Percentiles rank a stretch among this genome's conserved stretches.
phyloP scores from a whole-genome alignment of 176 grass and related monocot genomes.

The Triticum monococcum region DNA sequence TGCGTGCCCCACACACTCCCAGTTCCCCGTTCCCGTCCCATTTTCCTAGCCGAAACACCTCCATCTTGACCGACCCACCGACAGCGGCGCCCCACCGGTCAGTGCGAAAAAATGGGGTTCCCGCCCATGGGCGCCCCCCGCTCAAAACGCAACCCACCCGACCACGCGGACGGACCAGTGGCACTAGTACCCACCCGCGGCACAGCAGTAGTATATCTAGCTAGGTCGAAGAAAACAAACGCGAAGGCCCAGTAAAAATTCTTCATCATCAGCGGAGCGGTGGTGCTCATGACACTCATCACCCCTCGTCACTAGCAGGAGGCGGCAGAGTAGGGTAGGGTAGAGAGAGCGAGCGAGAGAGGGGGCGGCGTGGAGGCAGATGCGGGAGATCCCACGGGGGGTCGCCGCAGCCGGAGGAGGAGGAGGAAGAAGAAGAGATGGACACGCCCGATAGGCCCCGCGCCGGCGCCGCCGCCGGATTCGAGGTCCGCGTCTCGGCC shows the following conservation, averaged over 20 bases:
- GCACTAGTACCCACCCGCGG: background rate
- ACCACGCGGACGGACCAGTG: slow-evolving; percentile 11
- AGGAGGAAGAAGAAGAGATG: slow-evolving; percentile 25
- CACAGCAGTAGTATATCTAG: background rate
- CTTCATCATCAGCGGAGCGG: background rate
- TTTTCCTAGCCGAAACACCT: background rate
- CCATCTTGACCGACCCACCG: background rate
- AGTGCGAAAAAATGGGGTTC: slow-evolving; percentile 38
- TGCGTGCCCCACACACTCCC: background rate
- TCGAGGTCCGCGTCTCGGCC: slow-evolving; percentile 33
- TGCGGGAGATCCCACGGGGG: slow-evolving; percentile 30
- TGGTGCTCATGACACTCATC: background rate
- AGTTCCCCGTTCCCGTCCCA: too few relatives aligned
- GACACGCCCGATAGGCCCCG: slow-evolving; percentile 74
- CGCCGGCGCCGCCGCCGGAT: slow-evolving; percentile 16
- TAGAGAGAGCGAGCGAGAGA: background rate
- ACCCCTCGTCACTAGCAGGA: background rate
- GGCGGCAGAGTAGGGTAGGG: background rate
- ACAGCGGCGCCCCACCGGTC: background rate
- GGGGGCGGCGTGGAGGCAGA: background rate
- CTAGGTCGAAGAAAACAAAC: background rate
- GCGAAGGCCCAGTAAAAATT: slow-evolving; percentile 25
- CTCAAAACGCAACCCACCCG: slow-evolving; percentile 10
- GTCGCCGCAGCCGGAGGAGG: slow-evolving; percentile 7
- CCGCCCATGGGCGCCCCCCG: slow-evolving; percentile 42